Evolutionary conservation across 2,329 filamentous ascomycete species (phyloP), one percentile per base, ranked within the genome.

Genomic region (Clonostachys solani): DNA sequence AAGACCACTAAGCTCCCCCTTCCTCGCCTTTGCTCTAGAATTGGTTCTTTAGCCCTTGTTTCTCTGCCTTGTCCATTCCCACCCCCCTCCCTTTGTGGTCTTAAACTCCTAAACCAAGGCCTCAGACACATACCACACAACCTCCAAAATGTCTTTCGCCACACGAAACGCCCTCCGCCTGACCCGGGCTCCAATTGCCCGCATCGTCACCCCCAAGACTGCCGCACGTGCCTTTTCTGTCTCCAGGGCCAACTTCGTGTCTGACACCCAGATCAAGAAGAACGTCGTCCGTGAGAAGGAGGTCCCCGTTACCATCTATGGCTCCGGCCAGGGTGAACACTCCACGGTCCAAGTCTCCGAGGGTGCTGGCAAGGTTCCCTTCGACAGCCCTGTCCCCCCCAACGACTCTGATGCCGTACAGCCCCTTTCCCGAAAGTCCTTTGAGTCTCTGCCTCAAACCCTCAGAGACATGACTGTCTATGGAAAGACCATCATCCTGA

Each of bases 401-500:
- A 56, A 64, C 40, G 74, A 79, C 55, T 66, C 77, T 44, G 72
- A 75, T 42, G 60, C 66, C 13, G 69, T 83, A 43, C 57, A 67
- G 23, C 80, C 80, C 17, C 69, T 86, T 41, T 71, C 71, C 52
- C 68, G 74, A 50, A 70, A 74, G 56, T 69, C 80, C 47, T 82
- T 73, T 64, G 64, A 75, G 43, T 65, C 72, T 40, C 72, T 89
- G 62, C 79, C 84, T 6, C 74, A 77, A 33, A 89, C 83, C 35
- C 73, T 89, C 67, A 75, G 82, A 67, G 85, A 78, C 66, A 85
- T 88, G 76, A 81, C 75, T 45, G 74, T 89, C 50, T 79, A 78
- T 63, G 83, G 75, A 62, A 89, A 89, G 75, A 80, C 84, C 47
- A 84, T 87, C 54, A 75, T 89, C 54, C 67, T 90, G 57, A 89